These are phyloP conservation scores for Periconia sp. DNA, from an alignment of 2,329 filamentous ascomycete genomes.

Conservation along the genomic window DNA sequence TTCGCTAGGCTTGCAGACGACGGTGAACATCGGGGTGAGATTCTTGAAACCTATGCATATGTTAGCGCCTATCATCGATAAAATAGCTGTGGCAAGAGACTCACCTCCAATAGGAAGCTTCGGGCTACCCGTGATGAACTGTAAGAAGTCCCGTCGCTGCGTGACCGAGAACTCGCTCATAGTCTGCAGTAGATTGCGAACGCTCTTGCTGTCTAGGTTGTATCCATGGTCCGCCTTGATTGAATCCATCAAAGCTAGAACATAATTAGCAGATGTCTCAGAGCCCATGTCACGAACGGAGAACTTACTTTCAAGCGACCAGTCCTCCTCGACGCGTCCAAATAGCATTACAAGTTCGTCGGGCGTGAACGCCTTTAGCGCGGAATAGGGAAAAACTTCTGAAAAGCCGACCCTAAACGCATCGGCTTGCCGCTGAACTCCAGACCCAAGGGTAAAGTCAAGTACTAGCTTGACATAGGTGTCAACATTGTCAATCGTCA, in stretches of 20 bases:
- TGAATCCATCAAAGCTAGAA: constrained; percentile 87
- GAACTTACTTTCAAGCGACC: constrained; percentile 91
- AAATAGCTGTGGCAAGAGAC: constrained; percentile 37
- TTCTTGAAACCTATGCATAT: constrained; percentile 81
- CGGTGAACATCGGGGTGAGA: constrained; percentile 97
- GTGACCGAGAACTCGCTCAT: constrained; percentile 84
- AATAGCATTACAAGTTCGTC: constrained; percentile 95
- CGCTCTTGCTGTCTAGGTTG: constrained; percentile 97
- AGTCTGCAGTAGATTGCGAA: constrained; percentile 88
- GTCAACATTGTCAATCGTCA: constrained; percentile 92
- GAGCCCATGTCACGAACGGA: background rate
- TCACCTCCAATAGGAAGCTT: constrained; percentile 97
- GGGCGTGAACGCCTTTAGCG: constrained; percentile 90
- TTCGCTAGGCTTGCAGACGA: constrained; percentile 98
- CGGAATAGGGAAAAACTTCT: constrained; percentile 93
- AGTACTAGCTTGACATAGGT: constrained; percentile 87
- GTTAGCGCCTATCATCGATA: constrained; percentile 3
- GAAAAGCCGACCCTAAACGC: constrained; percentile 92
- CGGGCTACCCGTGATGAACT: constrained; percentile 97
- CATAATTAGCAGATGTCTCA: constrained; percentile 35
- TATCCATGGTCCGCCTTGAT: constrained; percentile 99
- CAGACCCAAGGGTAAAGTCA: constrained; percentile 87
- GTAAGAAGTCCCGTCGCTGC: constrained; percentile 89
- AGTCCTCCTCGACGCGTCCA: constrained; percentile 91
- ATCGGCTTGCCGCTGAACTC: constrained; percentile 86